Percentiles rank a stretch among this genome's conserved stretches.
Evolutionary conservation across 2,329 filamentous ascomycete species (phyloP).

Genomic region (Hypoxylon sp.): DNA sequence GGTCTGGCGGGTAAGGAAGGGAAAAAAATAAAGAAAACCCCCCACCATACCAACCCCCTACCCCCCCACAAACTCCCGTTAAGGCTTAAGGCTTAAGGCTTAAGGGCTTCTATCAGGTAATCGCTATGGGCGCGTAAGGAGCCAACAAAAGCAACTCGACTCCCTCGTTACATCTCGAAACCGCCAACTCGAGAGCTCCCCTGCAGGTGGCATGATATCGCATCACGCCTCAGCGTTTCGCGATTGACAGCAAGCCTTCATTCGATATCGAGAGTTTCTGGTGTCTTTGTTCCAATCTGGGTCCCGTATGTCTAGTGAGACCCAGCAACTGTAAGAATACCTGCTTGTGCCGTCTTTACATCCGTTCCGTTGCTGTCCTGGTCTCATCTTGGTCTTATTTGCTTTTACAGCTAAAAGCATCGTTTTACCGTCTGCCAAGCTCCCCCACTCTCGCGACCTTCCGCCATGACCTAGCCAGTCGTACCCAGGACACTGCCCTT

Average conservation of each 20-base stretch:
- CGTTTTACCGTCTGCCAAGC: constrained; percentile 9
- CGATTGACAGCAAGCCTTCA: not conserved
- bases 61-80: no score
- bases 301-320: not conserved
- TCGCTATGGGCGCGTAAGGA: constrained; percentile 5
- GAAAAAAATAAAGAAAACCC: no score
- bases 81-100: no score
- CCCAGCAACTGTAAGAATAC: not conserved
- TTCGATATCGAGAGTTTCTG: not conserved
- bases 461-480: constrained; percentile 37
- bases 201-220: constrained; percentile 9
- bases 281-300: not conserved
- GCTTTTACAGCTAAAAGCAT: not conserved
- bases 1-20: no score
- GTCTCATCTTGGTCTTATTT: not conserved
- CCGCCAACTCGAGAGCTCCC: constrained; percentile 12
- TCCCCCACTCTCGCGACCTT: constrained; percentile 3
- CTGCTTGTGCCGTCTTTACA: no score
- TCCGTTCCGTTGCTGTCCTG: no score
- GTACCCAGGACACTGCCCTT: no score
- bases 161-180: constrained; percentile 7
- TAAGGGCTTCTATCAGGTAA: no score
- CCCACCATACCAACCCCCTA: constrained; percentile 12
- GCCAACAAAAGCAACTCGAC: not conserved
- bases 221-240: not conserved